Percentiles rank a stretch among this genome's conserved stretches.
Conservation (phyloP, 768 basidiomycete genomes). For the Grammothele lineata region DNA sequence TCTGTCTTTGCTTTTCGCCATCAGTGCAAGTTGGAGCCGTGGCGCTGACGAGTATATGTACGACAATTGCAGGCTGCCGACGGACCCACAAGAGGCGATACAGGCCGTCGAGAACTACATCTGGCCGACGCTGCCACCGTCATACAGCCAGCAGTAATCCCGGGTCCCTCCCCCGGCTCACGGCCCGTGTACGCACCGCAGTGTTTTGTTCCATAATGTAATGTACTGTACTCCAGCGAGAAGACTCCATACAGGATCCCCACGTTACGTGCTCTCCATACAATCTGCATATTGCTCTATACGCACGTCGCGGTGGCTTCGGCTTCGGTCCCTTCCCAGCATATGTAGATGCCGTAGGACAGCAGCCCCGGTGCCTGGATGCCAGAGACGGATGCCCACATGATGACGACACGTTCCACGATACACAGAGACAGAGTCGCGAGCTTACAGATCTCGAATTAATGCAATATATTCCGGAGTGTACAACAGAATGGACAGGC, state of each 20-base stretch:
- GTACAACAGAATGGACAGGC: constrained; percentile 10
- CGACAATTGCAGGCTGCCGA: constrained; percentile 62
- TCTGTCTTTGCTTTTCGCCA: background rate
- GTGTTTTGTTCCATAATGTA: background rate
- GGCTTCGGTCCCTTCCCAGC: too few species aligned
- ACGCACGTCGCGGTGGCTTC: too few species aligned
- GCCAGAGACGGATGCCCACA: too few species aligned
- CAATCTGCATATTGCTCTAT: too few species aligned
- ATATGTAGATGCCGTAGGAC: too few species aligned
- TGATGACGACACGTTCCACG: too few species aligned
- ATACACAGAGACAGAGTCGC: too few species aligned
- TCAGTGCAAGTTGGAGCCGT: background rate
- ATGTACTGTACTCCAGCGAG: background rate
- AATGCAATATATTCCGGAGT: constrained; percentile 21
- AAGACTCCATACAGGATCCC: too few species aligned
- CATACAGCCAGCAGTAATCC: constrained; percentile 2
- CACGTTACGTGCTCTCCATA: too few species aligned
- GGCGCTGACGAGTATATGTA: constrained; percentile 2
- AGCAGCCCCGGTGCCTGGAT: too few species aligned
- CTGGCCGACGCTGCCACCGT: constrained; percentile 38
- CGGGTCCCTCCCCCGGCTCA: background rate
- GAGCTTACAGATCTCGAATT: constrained; percentile 6
- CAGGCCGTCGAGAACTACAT: constrained; percentile 76
- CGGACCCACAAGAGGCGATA: constrained; percentile 63
- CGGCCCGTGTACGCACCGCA: background rate